phyloP scores from a whole-genome alignment of 371 early-diverging fungal species.

The Chytridiales sp. region DNA sequence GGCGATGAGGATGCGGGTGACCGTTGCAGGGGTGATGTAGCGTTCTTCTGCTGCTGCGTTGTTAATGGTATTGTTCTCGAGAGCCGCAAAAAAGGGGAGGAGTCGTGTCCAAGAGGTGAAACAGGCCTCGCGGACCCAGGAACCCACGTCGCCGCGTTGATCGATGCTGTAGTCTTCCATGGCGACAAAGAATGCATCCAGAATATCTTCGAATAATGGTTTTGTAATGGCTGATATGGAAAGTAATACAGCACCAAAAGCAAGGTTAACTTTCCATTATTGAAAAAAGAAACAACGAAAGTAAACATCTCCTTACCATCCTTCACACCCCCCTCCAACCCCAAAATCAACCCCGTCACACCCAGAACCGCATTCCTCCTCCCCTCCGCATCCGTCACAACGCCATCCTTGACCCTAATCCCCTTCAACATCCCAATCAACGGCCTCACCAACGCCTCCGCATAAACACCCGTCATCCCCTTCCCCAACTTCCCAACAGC shows the following conservation, averaged over 20 bases:
- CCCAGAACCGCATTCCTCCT: constrained; percentile 67
- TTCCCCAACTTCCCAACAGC: constrained; percentile 61
- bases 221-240: constrained; percentile 26
- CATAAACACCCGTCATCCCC: constrained; percentile 37
- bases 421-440: constrained; percentile 31
- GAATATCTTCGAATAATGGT: not conserved
- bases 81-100: constrained; percentile 43
- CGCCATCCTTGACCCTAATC: constrained; percentile 66
- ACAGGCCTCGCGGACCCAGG: constrained; percentile 81
- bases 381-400: constrained; percentile 71
- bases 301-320: constrained; percentile 9
- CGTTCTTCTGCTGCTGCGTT: constrained; percentile 1
- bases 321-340: not conserved
- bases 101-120: constrained; percentile 61
- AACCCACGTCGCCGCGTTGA: constrained; percentile 93
- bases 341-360: constrained; percentile 30
- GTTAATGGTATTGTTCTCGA: constrained; percentile 30
- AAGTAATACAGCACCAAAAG: too few species aligned
- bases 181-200: constrained; percentile 50
- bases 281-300: constrained; percentile 9
- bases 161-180: constrained; percentile 85
- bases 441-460: constrained; percentile 12
- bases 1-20: constrained; percentile 47
- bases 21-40: constrained; percentile 7
- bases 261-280: not conserved